Conservation (phyloP, 768 basidiomycete species). For the Serendipita sp. region DNA sequence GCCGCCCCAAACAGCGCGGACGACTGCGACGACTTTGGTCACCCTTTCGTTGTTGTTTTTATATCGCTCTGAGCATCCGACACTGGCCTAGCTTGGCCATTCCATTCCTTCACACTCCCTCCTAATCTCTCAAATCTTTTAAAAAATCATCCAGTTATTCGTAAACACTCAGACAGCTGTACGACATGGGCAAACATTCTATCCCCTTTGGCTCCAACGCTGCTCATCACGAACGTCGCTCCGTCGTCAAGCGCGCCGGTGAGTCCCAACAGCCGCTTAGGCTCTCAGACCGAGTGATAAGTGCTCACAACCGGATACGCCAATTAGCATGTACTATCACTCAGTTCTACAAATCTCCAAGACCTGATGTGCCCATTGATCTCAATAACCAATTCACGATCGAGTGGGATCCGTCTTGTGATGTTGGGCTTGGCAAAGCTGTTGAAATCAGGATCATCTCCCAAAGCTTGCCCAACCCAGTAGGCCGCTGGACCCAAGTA, state of each 20-base stretch:
- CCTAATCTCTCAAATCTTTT: neutral
- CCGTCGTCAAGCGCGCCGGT: slow-evolving; percentile 3
- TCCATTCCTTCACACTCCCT: neutral
- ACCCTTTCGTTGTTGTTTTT: neutral
- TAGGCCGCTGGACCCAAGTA: neutral
- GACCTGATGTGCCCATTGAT: slow-evolving; percentile 31
- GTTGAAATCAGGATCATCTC: slow-evolving; percentile 60
- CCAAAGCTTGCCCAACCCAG: slow-evolving; percentile 19
- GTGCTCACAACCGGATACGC: neutral
- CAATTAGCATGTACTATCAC: slow-evolving; percentile 8
- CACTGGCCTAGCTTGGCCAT: neutral
- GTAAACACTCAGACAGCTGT: neutral
- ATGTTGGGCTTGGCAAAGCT: slow-evolving; percentile 28
- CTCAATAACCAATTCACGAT: slow-evolving; percentile 37
- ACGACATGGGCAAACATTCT: neutral
- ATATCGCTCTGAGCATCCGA: neutral
- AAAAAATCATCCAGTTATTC: no score
- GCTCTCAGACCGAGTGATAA: no score
- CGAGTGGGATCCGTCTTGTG: slow-evolving; percentile 44
- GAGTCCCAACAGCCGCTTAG: no score
- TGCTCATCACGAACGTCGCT: neutral
- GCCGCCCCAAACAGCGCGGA: no score
- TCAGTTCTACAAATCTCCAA: slow-evolving; percentile 41
- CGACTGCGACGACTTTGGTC: neutral
- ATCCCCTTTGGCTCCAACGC: neutral